phyloP scores from a whole-genome alignment of 306 rosid genomes.

The Rosa lucieae region DNA sequence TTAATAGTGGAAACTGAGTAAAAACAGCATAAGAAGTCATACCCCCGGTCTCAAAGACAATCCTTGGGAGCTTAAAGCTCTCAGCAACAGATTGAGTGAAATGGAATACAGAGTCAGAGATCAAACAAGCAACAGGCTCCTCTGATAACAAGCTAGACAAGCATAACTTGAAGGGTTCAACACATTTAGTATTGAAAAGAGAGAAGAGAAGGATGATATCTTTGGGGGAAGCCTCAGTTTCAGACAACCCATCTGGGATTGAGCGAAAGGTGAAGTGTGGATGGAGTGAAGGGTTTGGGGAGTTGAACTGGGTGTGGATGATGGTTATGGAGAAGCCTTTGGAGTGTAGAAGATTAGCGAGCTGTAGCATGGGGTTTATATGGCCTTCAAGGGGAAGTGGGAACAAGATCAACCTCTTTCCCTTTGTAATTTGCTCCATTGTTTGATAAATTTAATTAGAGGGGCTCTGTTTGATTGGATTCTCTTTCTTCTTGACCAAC shows the following conservation, averaged over 20 bases:
- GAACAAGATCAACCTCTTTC: background rate
- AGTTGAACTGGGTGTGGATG: slow-evolving; percentile 25
- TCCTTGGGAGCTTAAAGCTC: slow-evolving; percentile 39
- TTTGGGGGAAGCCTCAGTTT: background rate
- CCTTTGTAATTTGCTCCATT: background rate
- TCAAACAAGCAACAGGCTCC: slow-evolving; percentile 43
- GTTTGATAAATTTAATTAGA: background rate
- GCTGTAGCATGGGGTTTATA: background rate
- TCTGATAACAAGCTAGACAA: slow-evolving; percentile 28
- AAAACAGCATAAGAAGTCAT: slow-evolving; percentile 2
- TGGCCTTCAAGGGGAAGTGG: slow-evolving; percentile 1
- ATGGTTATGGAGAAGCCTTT: slow-evolving; percentile 37
- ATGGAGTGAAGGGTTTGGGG: slow-evolving; percentile 20
- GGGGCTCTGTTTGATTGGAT: background rate
- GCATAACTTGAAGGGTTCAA: slow-evolving; percentile 26
- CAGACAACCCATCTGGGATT: slow-evolving; percentile 11
- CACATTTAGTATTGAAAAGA: slow-evolving; percentile 21
- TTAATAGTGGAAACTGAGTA: background rate
- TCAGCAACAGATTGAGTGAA: slow-evolving; percentile 40
- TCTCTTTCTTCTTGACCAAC: background rate
- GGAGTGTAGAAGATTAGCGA: slow-evolving; percentile 13
- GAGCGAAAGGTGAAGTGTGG: slow-evolving; percentile 24
- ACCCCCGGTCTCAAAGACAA: slow-evolving; percentile 33
- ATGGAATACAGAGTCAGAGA: slow-evolving; percentile 39
- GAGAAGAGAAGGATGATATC: background rate